Percentiles rank a stretch among this genome's conserved stretches.
Evolutionary conservation across 2,329 filamentous ascomycete species (phyloP).

Genomic region (Pezicula carpinea): DNA sequence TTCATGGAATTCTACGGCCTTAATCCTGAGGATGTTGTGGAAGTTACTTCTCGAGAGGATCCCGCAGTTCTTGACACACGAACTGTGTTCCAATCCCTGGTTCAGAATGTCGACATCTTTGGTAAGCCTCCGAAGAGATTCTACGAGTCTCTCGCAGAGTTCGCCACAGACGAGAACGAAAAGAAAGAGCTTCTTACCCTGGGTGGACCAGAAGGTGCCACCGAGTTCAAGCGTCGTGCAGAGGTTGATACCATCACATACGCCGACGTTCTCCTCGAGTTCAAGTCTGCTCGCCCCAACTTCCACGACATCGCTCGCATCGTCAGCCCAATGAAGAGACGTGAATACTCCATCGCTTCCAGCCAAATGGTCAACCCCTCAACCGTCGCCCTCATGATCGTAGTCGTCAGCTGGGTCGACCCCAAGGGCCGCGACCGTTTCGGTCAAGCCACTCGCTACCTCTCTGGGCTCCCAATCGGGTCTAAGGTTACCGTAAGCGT

Average conservation of each 20-base stretch:
- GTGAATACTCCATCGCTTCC: slow-evolving; percentile 98
- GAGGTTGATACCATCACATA: slow-evolving; percentile 92
- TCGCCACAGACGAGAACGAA: slow-evolving; percentile 77
- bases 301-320: slow-evolving; percentile 89
- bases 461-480: slow-evolving; percentile 71
- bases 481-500: slow-evolving; percentile 83
- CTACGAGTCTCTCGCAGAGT: slow-evolving; percentile 88
- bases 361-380: slow-evolving; percentile 90
- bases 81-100: slow-evolving; percentile 85
- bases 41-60: slow-evolving; percentile 83
- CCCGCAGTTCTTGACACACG: slow-evolving; percentile 71
- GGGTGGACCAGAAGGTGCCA: slow-evolving; percentile 71
- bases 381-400: slow-evolving; percentile 91
- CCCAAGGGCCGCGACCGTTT: slow-evolving; percentile 81
- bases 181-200: slow-evolving; percentile 75
- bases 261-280: slow-evolving; percentile 85
- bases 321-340: slow-evolving; percentile 86
- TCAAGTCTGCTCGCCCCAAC: slow-evolving; percentile 78
- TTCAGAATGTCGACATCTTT: slow-evolving; percentile 94
- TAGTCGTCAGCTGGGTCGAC: slow-evolving; percentile 95
- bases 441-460: slow-evolving; percentile 89
- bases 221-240: slow-evolving; percentile 85
- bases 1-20: slow-evolving; percentile 92
- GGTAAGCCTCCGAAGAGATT: slow-evolving; percentile 96
- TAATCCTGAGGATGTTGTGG: slow-evolving; percentile 77